Percentiles rank a stretch among this genome's conserved stretches.
These are phyloP conservation scores for Aureobasidium leucospermi DNA, from an alignment of 2,329 filamentous ascomycete species.

Conservation along the genomic window DNA sequence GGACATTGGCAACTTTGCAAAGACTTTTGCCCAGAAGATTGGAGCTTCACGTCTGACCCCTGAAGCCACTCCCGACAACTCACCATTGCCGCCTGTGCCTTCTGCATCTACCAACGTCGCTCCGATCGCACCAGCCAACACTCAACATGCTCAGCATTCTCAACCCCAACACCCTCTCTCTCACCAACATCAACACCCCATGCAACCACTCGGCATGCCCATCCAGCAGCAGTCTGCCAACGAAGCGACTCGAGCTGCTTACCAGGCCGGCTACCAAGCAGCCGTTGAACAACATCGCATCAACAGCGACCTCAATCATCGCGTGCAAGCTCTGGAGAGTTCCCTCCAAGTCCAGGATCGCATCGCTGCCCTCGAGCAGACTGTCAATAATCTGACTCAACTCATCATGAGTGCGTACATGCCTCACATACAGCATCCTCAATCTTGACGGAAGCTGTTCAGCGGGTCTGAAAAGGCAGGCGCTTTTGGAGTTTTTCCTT, in stretches of 20 bases:
- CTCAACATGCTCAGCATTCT: background rate
- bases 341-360: conserved; percentile 3
- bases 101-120: background rate
- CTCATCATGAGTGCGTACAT: conserved; percentile 13
- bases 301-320: conserved; percentile 9
- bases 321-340: conserved; percentile 1
- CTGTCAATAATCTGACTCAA: conserved; percentile 10
- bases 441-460: background rate
- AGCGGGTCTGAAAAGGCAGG: too few species aligned
- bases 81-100: background rate
- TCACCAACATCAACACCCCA: background rate
- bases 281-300: conserved; percentile 11
- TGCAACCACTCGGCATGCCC: background rate
- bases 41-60: background rate
- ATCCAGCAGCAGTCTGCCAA: background rate
- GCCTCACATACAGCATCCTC: conserved; percentile 10
- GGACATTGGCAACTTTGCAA: conserved; percentile 14
- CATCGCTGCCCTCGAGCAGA: conserved; percentile 7
- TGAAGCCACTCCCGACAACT: background rate
- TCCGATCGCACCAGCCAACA: background rate
- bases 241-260: conserved; percentile 2
- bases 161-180: background rate
- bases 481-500: too few species aligned
- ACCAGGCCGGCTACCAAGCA: conserved; percentile 10
- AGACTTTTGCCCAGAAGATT: conserved; percentile 6